Percentiles rank a stretch among this genome's conserved stretches.
These are phyloP conservation scores for Taxillus chinensis DNA, from an alignment of 164 flowering plant genomes.

Conservation along the genomic window DNA sequence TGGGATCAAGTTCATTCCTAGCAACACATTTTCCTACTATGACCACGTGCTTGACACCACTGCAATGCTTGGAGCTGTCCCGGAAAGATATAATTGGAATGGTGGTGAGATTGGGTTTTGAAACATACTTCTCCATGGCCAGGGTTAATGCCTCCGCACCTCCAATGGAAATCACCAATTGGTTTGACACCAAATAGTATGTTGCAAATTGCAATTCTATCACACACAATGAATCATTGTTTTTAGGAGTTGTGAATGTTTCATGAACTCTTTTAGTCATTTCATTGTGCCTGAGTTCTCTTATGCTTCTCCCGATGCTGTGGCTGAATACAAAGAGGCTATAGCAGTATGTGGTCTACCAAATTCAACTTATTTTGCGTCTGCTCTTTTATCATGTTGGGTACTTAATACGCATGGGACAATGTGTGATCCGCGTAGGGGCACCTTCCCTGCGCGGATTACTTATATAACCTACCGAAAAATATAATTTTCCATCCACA, in stretches of 20 bases:
- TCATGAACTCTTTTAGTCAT: slow-evolving; percentile 23
- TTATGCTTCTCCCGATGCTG: slow-evolving; percentile 56
- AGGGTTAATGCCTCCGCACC: slow-evolving; percentile 70
- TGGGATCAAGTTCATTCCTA: slow-evolving; percentile 66
- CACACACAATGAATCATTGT: not conserved
- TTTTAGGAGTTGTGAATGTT: not conserved
- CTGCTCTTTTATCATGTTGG: too few relatives aligned
- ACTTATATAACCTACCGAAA: not conserved
- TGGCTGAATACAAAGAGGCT: slow-evolving; percentile 46
- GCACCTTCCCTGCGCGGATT: not conserved
- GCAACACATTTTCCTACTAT: slow-evolving; percentile 67
- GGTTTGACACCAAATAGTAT: slow-evolving; percentile 89
- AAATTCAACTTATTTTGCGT: not conserved
- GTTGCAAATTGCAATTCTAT: slow-evolving; percentile 11
- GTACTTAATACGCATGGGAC: not conserved
- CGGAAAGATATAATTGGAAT: slow-evolving; percentile 52
- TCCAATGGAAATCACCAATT: slow-evolving; percentile 90
- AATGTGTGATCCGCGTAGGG: not conserved
- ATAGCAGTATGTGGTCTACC: slow-evolving; percentile 41
- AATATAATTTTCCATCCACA: slow-evolving; percentile 52
- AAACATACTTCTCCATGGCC: slow-evolving; percentile 68
- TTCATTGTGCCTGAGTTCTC: slow-evolving; percentile 55
- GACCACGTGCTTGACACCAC: slow-evolving; percentile 71
- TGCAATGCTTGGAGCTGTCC: slow-evolving; percentile 73
- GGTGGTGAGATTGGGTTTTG: slow-evolving; percentile 78